Evolutionary conservation across 805 yeast species (phyloP).

Genomic region (Lipomyces spencermartinsiae): DNA sequence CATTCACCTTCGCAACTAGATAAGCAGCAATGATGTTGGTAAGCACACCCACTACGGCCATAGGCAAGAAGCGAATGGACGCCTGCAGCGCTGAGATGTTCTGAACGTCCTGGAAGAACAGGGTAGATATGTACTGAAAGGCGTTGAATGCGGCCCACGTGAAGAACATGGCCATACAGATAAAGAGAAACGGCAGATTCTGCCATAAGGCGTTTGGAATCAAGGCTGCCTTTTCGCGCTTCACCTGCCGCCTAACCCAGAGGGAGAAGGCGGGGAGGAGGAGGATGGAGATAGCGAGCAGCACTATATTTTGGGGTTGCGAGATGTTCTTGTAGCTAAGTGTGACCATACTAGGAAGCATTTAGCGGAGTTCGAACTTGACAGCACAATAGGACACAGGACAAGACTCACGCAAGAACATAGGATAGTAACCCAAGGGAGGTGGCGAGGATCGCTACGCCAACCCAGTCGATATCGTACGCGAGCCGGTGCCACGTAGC

Average conservation of each 20-base stretch:
- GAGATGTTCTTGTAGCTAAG: slow-evolving; percentile 12
- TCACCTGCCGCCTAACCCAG: slow-evolving; percentile 12
- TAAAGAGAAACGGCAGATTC: slow-evolving; percentile 7
- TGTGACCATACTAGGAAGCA: slow-evolving; percentile 12
- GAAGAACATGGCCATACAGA: slow-evolving; percentile 10
- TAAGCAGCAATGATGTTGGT: slow-evolving; percentile 10
- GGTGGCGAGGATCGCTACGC: slow-evolving; percentile 9
- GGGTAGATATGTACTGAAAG: slow-evolving; percentile 13
- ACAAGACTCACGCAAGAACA: slow-evolving; percentile 11
- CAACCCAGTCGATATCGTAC: slow-evolving; percentile 11
- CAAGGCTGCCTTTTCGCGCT: slow-evolving; percentile 12
- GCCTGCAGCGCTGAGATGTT: slow-evolving; percentile 12
- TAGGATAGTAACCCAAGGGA: slow-evolving; percentile 12
- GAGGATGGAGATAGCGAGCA: slow-evolving; percentile 11
- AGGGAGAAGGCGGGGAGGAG: slow-evolving; percentile 14
- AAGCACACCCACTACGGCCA: slow-evolving; percentile 12
- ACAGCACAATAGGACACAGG: slow-evolving; percentile 10
- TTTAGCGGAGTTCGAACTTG: slow-evolving; percentile 9
- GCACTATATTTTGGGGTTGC: slow-evolving; percentile 13
- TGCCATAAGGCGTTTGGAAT: slow-evolving; percentile 11
- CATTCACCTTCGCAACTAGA: slow-evolving; percentile 12
- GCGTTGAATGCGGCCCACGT: slow-evolving; percentile 12
- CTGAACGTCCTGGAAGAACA: slow-evolving; percentile 14
- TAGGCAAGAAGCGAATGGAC: slow-evolving; percentile 12
- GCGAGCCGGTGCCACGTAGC: slow-evolving; percentile 13